These are phyloP conservation scores for Geranium brycei DNA, from an alignment of 345 rosid genomes.

Conservation along the genomic window DNA sequence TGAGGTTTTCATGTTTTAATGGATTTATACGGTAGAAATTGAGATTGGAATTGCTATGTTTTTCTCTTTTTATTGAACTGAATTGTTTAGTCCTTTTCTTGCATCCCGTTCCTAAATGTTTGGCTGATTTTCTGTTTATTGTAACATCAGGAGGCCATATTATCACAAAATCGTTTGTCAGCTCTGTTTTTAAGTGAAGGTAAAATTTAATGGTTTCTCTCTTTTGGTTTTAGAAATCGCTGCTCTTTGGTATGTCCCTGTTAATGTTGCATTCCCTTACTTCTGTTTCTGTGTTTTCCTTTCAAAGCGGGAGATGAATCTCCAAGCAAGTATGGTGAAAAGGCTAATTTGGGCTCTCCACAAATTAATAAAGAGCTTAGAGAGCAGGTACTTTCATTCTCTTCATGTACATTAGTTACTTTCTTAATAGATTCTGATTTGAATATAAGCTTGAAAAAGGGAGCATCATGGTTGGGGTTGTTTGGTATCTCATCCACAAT, in stretches of 20 bases:
- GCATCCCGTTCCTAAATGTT: not conserved
- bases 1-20: no score
- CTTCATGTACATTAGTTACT: not conserved
- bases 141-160: conserved; percentile 25
- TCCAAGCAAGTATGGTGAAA: conserved; percentile 10
- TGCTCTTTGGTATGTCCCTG: not conserved
- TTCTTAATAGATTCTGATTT: not conserved
- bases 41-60: no score
- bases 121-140: not conserved
- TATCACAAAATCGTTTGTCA: conserved; percentile 47
- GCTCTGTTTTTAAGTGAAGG: conserved; percentile 58
- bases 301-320: not conserved
- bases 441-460: not conserved
- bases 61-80: no score
- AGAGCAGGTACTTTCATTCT: conserved; percentile 39
- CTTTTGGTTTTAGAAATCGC: not conserved
- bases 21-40: no score
- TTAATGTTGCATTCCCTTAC: not conserved
- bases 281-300: not conserved
- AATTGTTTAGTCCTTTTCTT: no score
- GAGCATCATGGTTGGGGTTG: no score
- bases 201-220: conserved; percentile 7
- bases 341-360: conserved; percentile 25
- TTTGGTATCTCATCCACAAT: no score
- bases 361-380: conserved; percentile 34